A percentile compares a stretch with the other conserved stretches of the same genome.
Evolutionary conservation across 2,329 filamentous ascomycete species (phyloP).

Genomic region (Seiridium unicorne): DNA sequence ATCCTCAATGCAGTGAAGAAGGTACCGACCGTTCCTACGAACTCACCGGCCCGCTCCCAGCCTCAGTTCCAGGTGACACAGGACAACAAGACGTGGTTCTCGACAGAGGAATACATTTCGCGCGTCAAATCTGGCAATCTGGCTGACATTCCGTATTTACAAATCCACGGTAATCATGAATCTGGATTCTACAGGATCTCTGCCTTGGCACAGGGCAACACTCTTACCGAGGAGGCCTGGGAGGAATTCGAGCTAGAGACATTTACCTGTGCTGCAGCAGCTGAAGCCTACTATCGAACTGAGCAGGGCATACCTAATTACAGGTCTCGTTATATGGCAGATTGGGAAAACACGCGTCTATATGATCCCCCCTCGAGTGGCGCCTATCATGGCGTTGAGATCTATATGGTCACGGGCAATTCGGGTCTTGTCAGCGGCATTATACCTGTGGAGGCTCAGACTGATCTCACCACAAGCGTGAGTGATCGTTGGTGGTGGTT

Average conservation of each 20-base stretch:
- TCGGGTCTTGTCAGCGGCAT: conserved; percentile 6
- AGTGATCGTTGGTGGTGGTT: not conserved
- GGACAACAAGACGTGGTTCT: conserved; percentile 6
- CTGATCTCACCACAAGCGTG: not conserved
- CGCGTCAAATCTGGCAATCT: not conserved
- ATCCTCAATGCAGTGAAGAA: conserved; percentile 3
- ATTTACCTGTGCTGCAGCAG: conserved; percentile 4
- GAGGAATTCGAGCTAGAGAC: conserved; percentile 5
- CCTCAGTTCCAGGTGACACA: conserved; percentile 4
- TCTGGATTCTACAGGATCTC: conserved; percentile 8
- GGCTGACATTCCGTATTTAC: conserved; percentile 3
- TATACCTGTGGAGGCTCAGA: not conserved
- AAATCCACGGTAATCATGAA: conserved; percentile 4
- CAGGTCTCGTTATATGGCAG: conserved; percentile 4
- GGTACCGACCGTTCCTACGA: not conserved
- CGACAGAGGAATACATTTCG: conserved; percentile 1
- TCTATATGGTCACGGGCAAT: conserved; percentile 7
- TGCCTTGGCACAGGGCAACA: conserved; percentile 5
- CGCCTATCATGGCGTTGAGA: conserved; percentile 8
- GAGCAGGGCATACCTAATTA: not conserved
- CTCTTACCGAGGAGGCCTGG: conserved; percentile 1
- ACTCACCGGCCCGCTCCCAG: conserved; percentile 4
- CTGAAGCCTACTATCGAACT: conserved; percentile 1
- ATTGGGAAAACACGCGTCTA: conserved; percentile 7
- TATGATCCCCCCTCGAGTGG: conserved; percentile 7